Evolutionary conservation across 352 stramenopile species (phyloP).

Genomic region (Globisporangium polare): DNA sequence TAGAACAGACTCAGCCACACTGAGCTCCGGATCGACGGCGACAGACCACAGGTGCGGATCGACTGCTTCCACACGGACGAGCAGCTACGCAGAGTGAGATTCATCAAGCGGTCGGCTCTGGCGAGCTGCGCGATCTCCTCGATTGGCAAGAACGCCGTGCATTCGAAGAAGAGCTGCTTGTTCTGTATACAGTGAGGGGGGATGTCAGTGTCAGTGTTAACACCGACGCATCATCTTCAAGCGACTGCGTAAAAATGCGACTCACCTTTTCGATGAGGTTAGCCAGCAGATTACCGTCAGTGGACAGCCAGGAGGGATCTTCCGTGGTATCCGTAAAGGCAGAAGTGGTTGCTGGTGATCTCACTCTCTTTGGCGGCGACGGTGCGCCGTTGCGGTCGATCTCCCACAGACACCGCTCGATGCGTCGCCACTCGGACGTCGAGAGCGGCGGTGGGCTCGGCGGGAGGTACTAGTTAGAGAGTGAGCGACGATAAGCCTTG

Average conservation of each 20-base stretch:
- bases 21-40: conserved; percentile 35
- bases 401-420: conserved; percentile 59
- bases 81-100: conserved; percentile 20
- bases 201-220: not conserved
- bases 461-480: not conserved
- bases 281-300: not conserved
- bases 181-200: conserved; percentile 16
- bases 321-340: not conserved
- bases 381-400: conserved; percentile 29
- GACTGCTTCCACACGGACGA: conserved; percentile 73
- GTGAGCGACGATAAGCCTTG: no score
- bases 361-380: conserved; percentile 5
- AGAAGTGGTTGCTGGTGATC: not conserved
- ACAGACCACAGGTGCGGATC: conserved; percentile 53
- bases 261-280: conserved; percentile 1
- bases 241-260: no score
- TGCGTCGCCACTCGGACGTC: conserved; percentile 39
- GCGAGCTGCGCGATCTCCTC: conserved; percentile 42
- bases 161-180: conserved; percentile 32
- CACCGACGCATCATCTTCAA: no score
- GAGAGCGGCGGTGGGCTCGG: conserved; percentile 15
- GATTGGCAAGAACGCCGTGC: conserved; percentile 35
- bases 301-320: not conserved
- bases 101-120: conserved; percentile 23
- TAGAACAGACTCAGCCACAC: conserved; percentile 72